A percentile compares a stretch with the other conserved stretches of the same genome.
Conservation (phyloP, 768 basidiomycete genomes). For the Boletus tomentosulus region DNA sequence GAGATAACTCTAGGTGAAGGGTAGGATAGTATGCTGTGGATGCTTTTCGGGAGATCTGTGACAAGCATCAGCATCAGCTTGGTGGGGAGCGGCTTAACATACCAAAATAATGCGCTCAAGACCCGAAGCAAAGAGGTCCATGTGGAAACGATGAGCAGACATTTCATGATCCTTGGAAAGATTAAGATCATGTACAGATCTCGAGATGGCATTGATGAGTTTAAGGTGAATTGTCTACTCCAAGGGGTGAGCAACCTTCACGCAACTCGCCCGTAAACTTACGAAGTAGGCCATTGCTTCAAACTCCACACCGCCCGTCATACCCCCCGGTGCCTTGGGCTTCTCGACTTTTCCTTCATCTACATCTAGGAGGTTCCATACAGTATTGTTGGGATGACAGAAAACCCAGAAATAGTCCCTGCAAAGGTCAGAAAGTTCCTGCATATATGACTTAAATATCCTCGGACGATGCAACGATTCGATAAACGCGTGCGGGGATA, state of each 20-base stretch:
- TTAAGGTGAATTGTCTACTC: constrained; percentile 81
- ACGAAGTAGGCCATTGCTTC: constrained; percentile 97
- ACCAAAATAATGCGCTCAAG: constrained; percentile 89
- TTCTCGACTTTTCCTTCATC: constrained; percentile 84
- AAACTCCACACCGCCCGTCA: constrained; percentile 98
- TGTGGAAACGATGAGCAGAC: constrained; percentile 80
- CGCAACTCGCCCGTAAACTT: constrained; percentile 28
- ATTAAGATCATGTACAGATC: constrained; percentile 58
- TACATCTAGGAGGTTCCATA: constrained; percentile 82
- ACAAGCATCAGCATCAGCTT: background rate
- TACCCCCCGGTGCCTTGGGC: constrained; percentile 92
- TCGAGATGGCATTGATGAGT: constrained; percentile 77
- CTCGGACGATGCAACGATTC: constrained; percentile 63
- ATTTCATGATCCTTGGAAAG: constrained; percentile 64
- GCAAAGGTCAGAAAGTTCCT: constrained; percentile 84
- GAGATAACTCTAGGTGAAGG: constrained; percentile 88
- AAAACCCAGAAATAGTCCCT: constrained; percentile 97
- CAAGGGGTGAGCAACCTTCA: constrained; percentile 6
- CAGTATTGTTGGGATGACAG: constrained; percentile 89
- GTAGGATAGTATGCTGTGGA: constrained; percentile 92
- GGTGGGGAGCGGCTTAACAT: constrained; percentile 22
- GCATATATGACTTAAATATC: constrained; percentile 77
- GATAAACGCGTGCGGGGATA: constrained; percentile 81
- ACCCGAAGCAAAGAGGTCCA: constrained; percentile 86
- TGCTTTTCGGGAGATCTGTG: constrained; percentile 89